Evolutionary conservation across 176 grass and related monocot genomes (phyloP).

Genomic region (Aegilops bicornis): DNA sequence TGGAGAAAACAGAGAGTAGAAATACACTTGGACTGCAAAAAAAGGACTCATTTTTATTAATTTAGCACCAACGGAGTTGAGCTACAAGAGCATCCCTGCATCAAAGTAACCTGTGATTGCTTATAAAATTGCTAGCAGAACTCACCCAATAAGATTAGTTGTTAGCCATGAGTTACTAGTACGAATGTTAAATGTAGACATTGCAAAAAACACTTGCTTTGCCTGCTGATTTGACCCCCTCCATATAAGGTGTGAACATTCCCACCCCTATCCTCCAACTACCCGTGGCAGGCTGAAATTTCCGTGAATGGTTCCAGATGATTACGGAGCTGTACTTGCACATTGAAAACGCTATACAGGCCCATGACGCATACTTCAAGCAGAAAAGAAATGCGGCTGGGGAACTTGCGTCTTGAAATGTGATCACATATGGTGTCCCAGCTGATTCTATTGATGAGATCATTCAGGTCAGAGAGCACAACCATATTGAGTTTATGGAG

Average conservation of each 20-base stretch:
- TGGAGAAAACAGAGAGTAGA: background rate
- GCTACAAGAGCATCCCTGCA: background rate
- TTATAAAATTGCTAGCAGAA: background rate
- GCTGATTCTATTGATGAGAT: no score
- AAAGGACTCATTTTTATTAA: conserved; percentile 2
- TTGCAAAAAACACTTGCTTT: background rate
- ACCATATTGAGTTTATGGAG: no score
- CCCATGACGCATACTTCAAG: background rate
- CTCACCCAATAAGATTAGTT: background rate
- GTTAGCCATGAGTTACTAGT: background rate
- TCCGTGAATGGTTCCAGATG: no score
- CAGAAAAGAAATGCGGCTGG: no score
- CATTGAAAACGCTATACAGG: background rate
- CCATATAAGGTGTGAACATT: no score
- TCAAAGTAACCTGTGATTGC: background rate
- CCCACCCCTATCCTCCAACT: no score
- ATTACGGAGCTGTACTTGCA: background rate
- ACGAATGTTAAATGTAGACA: background rate
- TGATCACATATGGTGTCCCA: no score
- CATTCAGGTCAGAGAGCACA: no score
- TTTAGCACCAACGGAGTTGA: conserved; percentile 12
- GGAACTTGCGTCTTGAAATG: no score
- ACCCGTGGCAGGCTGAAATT: no score
- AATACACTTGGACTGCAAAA: background rate
- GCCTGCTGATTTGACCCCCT: no score